Evolutionary conservation across 495 filamentous ascomycete genomes (phyloP).

Genomic region (Podospora bellae-mahoneyi): DNA sequence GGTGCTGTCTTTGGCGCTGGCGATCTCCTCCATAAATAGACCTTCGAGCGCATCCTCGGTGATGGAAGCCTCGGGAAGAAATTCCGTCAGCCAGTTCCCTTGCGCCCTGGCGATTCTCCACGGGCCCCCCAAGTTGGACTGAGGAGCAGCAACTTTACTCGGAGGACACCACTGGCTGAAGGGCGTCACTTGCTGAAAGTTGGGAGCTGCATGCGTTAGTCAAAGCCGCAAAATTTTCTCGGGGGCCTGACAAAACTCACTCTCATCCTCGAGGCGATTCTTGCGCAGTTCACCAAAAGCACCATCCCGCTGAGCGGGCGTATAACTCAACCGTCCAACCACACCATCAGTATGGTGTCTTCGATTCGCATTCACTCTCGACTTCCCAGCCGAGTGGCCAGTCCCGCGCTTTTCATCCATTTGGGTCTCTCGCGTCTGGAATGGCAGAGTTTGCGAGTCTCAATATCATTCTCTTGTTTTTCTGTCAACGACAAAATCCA

Average conservation of each 20-base stretch:
- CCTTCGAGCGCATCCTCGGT: conserved; percentile 29
- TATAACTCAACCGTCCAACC: conserved; percentile 30
- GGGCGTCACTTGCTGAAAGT: conserved; percentile 41
- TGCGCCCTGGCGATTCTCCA: conserved; percentile 27
- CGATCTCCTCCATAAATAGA: conserved; percentile 30
- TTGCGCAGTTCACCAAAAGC: conserved; percentile 22
- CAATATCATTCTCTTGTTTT: conserved; percentile 26
- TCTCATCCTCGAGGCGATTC: conserved; percentile 22
- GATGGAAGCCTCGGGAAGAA: conserved; percentile 39
- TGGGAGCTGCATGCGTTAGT: conserved; percentile 34
- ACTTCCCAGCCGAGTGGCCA: conserved; percentile 7
- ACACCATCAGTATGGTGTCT: conserved; percentile 22
- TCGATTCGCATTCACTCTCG: conserved; percentile 7
- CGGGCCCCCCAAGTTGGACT: conserved; percentile 16
- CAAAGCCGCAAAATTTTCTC: neutral
- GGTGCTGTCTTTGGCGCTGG: conserved; percentile 2
- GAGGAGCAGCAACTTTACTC: conserved; percentile 9
- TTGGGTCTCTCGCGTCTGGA: conserved; percentile 19
- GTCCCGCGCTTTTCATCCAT: conserved; percentile 28
- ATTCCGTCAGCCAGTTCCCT: conserved; percentile 37
- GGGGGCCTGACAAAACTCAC: conserved; percentile 19
- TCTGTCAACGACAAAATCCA: neutral
- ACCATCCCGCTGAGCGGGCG: conserved; percentile 17
- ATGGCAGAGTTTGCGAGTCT: neutral
- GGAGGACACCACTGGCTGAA: conserved; percentile 37